Percentiles rank a stretch among this genome's conserved stretches.
Evolutionary conservation across 208 protist genomes (phyloP).

Genomic region (Jaenimonas drosophilae): DNA sequence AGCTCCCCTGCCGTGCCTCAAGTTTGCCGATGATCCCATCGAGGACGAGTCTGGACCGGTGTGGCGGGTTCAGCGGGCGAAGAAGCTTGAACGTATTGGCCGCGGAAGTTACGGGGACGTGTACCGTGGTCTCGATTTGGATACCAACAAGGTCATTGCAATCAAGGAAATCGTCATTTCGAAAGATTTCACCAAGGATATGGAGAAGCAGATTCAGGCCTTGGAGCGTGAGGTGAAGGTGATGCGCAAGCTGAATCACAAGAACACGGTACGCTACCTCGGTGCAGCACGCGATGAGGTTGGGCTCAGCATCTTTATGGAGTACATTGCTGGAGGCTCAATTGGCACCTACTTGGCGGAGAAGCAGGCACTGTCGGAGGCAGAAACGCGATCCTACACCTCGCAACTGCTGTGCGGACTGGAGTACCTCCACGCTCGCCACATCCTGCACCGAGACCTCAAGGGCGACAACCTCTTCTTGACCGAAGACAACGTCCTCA

Average conservation of each 20-base stretch:
- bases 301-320: slow-evolving; percentile 87
- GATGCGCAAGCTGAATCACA: slow-evolving; percentile 87
- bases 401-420: slow-evolving; percentile 78
- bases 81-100: slow-evolving; percentile 55
- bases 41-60: slow-evolving; percentile 6
- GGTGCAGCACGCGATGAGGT: slow-evolving; percentile 61
- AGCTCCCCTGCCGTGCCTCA: too few species aligned
- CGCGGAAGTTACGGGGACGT: slow-evolving; percentile 79
- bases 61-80: slow-evolving; percentile 21
- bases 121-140: slow-evolving; percentile 64
- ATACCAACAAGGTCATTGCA: slow-evolving; percentile 61
- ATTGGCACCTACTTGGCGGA: slow-evolving; percentile 42
- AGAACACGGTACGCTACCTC: slow-evolving; percentile 87
- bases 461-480: slow-evolving; percentile 91
- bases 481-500: slow-evolving; percentile 57
- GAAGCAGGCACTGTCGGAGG: slow-evolving; percentile 61
- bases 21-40: not conserved
- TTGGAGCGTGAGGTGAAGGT: slow-evolving; percentile 88
- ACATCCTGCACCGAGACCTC: slow-evolving; percentile 88
- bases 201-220: slow-evolving; percentile 64
- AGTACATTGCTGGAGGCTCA: slow-evolving; percentile 84
- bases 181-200: slow-evolving; percentile 69
- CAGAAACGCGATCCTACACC: slow-evolving; percentile 59
- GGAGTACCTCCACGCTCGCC: slow-evolving; percentile 76
- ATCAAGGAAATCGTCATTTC: slow-evolving; percentile 82